Conservation (phyloP, 371 early-diverging fungal species). For the Syncephalastrum contaminatum region DNA sequence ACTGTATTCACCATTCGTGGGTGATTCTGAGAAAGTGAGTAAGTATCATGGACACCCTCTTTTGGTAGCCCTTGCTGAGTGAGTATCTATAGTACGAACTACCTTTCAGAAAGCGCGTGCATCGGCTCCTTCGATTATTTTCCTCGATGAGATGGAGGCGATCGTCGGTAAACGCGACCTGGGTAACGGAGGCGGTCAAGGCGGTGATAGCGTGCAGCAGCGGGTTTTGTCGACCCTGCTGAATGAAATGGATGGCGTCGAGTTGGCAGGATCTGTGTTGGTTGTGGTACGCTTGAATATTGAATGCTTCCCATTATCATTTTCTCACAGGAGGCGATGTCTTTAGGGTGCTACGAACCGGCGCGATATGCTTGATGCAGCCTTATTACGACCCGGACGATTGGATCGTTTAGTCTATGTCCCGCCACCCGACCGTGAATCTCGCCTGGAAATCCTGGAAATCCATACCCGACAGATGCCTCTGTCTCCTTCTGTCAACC, state of each 20-base stretch:
- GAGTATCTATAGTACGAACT: conserved; percentile 57
- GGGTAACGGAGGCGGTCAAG: conserved; percentile 60
- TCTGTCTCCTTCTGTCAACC: conserved; percentile 67
- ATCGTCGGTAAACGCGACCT: conserved; percentile 91
- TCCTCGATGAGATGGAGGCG: conserved; percentile 98
- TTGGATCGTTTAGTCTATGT: conserved; percentile 94
- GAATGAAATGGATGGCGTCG: conserved; percentile 98
- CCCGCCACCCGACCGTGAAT: conserved; percentile 84
- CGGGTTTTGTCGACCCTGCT: conserved; percentile 86
- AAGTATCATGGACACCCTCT: conserved; percentile 7
- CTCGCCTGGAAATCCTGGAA: conserved; percentile 80
- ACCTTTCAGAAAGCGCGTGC: conserved; percentile 86
- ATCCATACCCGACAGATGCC: conserved; percentile 86
- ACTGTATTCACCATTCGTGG: conserved; percentile 88
- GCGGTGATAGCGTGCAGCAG: conserved; percentile 84
- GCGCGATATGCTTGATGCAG: conserved; percentile 94
- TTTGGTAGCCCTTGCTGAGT: background rate
- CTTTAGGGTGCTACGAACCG: conserved; percentile 94
- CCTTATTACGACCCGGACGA: conserved; percentile 93
- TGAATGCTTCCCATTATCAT: background rate
- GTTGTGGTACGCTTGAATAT: conserved; percentile 59
- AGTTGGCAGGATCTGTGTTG: conserved; percentile 69
- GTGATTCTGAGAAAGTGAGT: conserved; percentile 89
- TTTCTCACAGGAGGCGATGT: background rate
- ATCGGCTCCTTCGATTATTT: conserved; percentile 91